Evolutionary conservation across 192 early-diverging fungal genomes (phyloP).

Genomic region (Haplosporangium gracile): DNA sequence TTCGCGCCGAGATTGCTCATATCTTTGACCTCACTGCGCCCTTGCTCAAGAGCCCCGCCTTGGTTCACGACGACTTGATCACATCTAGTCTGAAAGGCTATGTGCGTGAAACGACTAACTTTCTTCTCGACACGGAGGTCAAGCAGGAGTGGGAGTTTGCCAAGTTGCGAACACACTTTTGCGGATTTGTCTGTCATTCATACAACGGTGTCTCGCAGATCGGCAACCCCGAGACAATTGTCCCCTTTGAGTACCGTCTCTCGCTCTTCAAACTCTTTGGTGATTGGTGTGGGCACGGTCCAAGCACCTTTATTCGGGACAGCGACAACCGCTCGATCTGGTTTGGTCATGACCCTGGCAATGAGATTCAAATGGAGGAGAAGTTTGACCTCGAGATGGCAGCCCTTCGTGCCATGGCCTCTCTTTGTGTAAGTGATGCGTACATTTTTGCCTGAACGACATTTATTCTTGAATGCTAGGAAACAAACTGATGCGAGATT

Average conservation of each 20-base stretch:
- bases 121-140: slow-evolving; percentile 82
- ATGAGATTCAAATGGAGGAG: slow-evolving; percentile 83
- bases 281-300: slow-evolving; percentile 93
- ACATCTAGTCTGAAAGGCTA: slow-evolving; percentile 79
- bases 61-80: slow-evolving; percentile 71
- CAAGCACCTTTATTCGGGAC: slow-evolving; percentile 67
- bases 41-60: slow-evolving; percentile 68
- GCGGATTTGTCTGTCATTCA: slow-evolving; percentile 87
- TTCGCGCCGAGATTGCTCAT: slow-evolving; percentile 80
- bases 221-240: slow-evolving; percentile 58
- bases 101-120: slow-evolving; percentile 80
- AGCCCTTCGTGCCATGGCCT: slow-evolving; percentile 90
- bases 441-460: neutral
- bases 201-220: slow-evolving; percentile 77
- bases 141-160: slow-evolving; percentile 92
- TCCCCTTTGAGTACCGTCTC: slow-evolving; percentile 84
- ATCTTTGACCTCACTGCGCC: slow-evolving; percentile 77
- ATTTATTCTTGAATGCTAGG: too few relatives aligned
- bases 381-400: slow-evolving; percentile 80
- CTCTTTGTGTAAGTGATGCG: slow-evolving; percentile 71
- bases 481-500: neutral
- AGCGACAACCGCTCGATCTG: slow-evolving; percentile 70
- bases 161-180: slow-evolving; percentile 89
- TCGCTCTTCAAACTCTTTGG: slow-evolving; percentile 89
- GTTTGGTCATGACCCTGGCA: slow-evolving; percentile 73